Conservation (phyloP, 148 eudicot species). For the Dianthus caryophyllus region DNA sequence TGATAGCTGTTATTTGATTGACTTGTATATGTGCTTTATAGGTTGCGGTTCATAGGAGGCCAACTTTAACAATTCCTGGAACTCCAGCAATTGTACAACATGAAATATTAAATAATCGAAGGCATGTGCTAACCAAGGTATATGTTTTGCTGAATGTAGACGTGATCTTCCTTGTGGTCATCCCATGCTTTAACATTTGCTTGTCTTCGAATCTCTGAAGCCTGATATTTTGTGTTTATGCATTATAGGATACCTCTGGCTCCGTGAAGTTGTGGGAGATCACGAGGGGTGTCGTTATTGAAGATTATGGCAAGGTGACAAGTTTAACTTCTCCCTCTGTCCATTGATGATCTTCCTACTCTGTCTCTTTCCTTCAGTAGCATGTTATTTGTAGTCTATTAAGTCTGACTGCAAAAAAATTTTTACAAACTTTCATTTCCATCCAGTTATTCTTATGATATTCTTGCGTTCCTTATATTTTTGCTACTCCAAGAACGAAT, state of each 20-base stretch:
- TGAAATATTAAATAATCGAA: constrained; percentile 83
- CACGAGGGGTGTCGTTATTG: constrained; percentile 66
- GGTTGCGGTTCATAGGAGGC: constrained; percentile 78
- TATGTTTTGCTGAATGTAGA: not conserved
- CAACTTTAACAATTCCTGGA: constrained; percentile 64
- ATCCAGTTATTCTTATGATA: too few species aligned
- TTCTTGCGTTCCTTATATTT: too few species aligned
- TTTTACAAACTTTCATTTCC: too few species aligned
- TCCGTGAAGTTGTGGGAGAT: constrained; percentile 97
- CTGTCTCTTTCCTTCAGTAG: too few species aligned
- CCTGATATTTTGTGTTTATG: constrained; percentile 8
- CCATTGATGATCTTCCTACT: too few species aligned
- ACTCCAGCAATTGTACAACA: constrained; percentile 82
- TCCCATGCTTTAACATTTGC: constrained; percentile 4
- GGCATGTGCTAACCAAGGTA: constrained; percentile 96
- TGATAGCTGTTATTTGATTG: constrained; percentile 7
- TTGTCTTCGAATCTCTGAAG: not conserved
- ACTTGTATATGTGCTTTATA: constrained; percentile 24
- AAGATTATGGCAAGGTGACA: constrained; percentile 82
- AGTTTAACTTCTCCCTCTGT: not conserved
- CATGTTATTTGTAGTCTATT: too few species aligned
- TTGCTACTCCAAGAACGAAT: too few species aligned
- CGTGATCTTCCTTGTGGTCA: not conserved
- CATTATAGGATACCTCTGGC: constrained; percentile 76
- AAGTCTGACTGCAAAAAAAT: too few species aligned